These are phyloP conservation scores for Tilletia horrida DNA, from an alignment of 1,284 basidiomycete species.

Conservation along the genomic window DNA sequence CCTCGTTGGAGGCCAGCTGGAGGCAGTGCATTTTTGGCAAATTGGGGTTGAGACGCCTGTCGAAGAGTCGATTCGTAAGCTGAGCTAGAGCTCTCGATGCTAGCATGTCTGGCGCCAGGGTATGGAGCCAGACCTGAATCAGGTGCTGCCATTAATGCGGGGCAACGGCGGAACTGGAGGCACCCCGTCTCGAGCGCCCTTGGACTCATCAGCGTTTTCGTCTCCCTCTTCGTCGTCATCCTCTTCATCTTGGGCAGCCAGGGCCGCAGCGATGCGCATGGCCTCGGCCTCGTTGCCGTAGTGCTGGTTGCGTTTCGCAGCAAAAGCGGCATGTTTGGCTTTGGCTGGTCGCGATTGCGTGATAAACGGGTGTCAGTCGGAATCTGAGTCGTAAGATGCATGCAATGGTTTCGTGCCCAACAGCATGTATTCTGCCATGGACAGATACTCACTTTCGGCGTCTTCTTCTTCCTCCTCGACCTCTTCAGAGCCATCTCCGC, in stretches of 20 bases:
- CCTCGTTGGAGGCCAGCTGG: too few species aligned
- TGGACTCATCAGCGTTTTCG: slow-evolving; percentile 3
- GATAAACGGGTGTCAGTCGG: background rate
- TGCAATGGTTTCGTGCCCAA: background rate
- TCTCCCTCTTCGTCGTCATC: slow-evolving; percentile 43
- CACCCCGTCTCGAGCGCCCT: background rate
- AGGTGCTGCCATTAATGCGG: background rate
- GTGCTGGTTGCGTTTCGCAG: slow-evolving; percentile 49
- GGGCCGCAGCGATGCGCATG: slow-evolving; percentile 44
- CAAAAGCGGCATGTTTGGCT: slow-evolving; percentile 48
- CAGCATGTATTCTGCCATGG: background rate
- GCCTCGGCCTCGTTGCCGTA: slow-evolving; percentile 54
- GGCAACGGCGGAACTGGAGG: slow-evolving; percentile 6
- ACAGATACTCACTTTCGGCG: slow-evolving; percentile 33
- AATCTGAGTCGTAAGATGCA: background rate
- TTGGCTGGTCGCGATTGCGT: slow-evolving; percentile 26
- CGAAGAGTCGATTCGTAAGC: too few species aligned
- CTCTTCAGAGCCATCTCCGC: slow-evolving; percentile 27
- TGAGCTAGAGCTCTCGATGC: too few species aligned
- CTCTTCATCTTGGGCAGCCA: slow-evolving; percentile 47
- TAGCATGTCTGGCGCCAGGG: too few species aligned
- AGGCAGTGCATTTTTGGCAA: too few species aligned
- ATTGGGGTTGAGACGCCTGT: too few species aligned
- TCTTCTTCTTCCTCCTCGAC: slow-evolving; percentile 43
- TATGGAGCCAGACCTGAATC: too few species aligned